A percentile compares a stretch with the other conserved stretches of the same genome.
These are phyloP conservation scores for Darksidea phi DNA, from an alignment of 495 filamentous ascomycete genomes.

Conservation along the genomic window DNA sequence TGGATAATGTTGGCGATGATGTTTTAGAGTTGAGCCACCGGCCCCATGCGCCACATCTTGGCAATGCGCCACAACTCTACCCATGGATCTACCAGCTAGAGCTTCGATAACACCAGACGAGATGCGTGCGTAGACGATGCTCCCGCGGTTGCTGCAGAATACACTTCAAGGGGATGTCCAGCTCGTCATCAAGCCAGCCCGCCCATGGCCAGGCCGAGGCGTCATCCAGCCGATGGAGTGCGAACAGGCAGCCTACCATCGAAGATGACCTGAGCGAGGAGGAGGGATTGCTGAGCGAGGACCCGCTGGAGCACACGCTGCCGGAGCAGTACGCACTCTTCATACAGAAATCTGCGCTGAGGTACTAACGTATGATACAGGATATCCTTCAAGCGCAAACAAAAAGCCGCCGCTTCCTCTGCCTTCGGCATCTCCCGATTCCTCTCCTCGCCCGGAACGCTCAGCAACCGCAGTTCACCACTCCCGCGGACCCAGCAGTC, in stretches of 20 bases:
- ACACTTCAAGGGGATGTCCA: constrained; percentile 42
- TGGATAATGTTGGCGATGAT: no score
- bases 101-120: no score
- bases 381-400: constrained; percentile 81
- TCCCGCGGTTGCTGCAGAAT: not conserved
- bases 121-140: constrained; percentile 26
- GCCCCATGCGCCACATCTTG: no score
- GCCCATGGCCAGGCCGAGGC: constrained; percentile 39
- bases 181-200: constrained; percentile 40
- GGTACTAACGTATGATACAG: constrained; percentile 40
- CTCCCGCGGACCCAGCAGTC: constrained; percentile 20
- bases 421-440: constrained; percentile 60
- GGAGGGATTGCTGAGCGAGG: constrained; percentile 38
- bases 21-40: no score
- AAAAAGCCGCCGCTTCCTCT: constrained; percentile 60
- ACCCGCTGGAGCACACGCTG: constrained; percentile 38
- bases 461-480: constrained; percentile 36
- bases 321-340: constrained; percentile 34
- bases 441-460: constrained; percentile 46
- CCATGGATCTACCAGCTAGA: no score
- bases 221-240: constrained; percentile 38
- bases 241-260: constrained; percentile 30
- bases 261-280: constrained; percentile 40
- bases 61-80: not conserved
- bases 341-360: not conserved